Conservation (phyloP, 176 grass and related monocot species). For the Hsuehochloa calcarea region DNA sequence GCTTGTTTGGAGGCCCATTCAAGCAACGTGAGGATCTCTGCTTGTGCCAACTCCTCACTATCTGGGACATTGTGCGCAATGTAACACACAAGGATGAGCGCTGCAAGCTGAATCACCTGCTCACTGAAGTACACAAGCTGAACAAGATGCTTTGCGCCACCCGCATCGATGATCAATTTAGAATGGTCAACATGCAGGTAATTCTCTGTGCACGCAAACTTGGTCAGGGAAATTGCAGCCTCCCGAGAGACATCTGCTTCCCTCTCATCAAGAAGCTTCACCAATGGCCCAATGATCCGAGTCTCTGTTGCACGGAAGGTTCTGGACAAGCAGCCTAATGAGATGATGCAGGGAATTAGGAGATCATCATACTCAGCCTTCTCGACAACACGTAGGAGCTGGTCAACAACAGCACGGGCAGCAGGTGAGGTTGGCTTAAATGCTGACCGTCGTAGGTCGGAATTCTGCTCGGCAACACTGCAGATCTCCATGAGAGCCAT, state of each 20-base stretch:
- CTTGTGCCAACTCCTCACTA: constrained; percentile 83
- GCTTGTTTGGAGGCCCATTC: constrained; percentile 92
- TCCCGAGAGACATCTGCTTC: constrained; percentile 71
- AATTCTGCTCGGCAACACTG: constrained; percentile 68
- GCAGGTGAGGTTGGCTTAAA: constrained; percentile 92
- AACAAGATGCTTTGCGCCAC: constrained; percentile 83
- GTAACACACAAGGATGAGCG: constrained; percentile 76
- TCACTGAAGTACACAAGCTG: constrained; percentile 93
- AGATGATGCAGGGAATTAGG: constrained; percentile 77
- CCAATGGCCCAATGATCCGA: constrained; percentile 79
- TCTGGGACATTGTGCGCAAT: constrained; percentile 85
- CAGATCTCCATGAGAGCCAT: constrained; percentile 99
- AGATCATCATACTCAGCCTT: constrained; percentile 93
- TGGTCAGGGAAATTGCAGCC: constrained; percentile 61
- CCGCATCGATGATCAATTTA: constrained; percentile 73
- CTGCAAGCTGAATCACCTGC: constrained; percentile 74
- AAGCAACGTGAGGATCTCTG: constrained; percentile 78
- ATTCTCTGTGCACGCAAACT: constrained; percentile 75
- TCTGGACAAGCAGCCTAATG: constrained; percentile 84
- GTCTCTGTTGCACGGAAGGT: constrained; percentile 97
- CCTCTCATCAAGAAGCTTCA: constrained; percentile 84
- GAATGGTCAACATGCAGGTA: constrained; percentile 87
- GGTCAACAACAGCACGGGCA: constrained; percentile 86
- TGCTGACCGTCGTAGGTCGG: constrained; percentile 67
- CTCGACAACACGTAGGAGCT: constrained; percentile 76